Evolutionary conservation across 805 yeast genomes (phyloP), one percentile per base, ranked within the genome.

Genomic region (Spathaspora passalidarum): DNA sequence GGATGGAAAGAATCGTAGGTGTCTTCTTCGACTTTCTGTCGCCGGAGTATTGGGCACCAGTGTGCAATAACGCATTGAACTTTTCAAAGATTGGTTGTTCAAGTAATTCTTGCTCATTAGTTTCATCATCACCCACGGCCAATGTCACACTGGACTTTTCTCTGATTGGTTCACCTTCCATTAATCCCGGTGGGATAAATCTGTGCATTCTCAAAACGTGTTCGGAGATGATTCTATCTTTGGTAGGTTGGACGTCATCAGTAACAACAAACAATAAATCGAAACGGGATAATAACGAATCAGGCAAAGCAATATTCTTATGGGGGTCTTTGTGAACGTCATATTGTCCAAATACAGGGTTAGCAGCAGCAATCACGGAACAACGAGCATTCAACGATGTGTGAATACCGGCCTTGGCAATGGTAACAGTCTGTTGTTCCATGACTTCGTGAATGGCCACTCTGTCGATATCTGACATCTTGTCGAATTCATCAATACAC

Each of bases 351-450:
- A 82, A 91, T 2, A 92, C 89, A 1, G 99, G 99, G 64, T 92
- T 92, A 6, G 99, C 99, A 26, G 99, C 99, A 1, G 98, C 98
- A 54, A 92, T 80, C 14, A 92, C 98, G 22, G 96, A 86, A 71
- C 98, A 92, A 59, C 99, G 81, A 11, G 99, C 98, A 62, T 92
- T 92, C 55, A 92, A 76, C 5, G 98, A 86, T 2, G 98, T 91
- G 65, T 92, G 97, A 58, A 92, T 92, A 52, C 99, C 99, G 4
- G 98, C 99, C 65, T 92, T 92, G 43, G 98, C 96, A 60, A 92
- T 91, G 2, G 98, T 91, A 22, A 92, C 97, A 0, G 99, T 94
- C 66, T 94, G 99, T 70, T 94, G 99, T 72, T 94, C 99, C 99
- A 94, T 94, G 42, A 94, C 99, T 78, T 94, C 99, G 68, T 94